Conservation (phyloP, 176 grass and related monocot species). For the maize (Zea mays) region Zm-B73-REFERENCE-NAM-5.0 NC_050098.1:196394001-196394500, state of each 20-base stretch:
- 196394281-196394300: no score
- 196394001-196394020: neutral
- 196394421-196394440: neutral
- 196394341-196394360: no score
- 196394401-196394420: no score
- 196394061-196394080: conserved; percentile 13
- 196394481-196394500: neutral
- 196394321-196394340: no score
- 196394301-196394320: no score
- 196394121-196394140: conserved; percentile 36
- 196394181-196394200: conserved; percentile 41
- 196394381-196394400: no score
- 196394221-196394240: conserved; percentile 32
- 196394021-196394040: neutral
- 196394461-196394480: neutral
- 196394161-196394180: conserved; percentile 30
- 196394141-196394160: neutral
- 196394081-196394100: conserved; percentile 29
- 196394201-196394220: conserved; percentile 51
- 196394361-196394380: no score
- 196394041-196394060: neutral
- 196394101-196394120: neutral
- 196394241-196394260: neutral
- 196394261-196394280: neutral
- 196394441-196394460: neutral